Base-by-base conservation (phyloP, 192 early-diverging fungal genomes). In the Ramicandelaber brevisporus region DNA sequence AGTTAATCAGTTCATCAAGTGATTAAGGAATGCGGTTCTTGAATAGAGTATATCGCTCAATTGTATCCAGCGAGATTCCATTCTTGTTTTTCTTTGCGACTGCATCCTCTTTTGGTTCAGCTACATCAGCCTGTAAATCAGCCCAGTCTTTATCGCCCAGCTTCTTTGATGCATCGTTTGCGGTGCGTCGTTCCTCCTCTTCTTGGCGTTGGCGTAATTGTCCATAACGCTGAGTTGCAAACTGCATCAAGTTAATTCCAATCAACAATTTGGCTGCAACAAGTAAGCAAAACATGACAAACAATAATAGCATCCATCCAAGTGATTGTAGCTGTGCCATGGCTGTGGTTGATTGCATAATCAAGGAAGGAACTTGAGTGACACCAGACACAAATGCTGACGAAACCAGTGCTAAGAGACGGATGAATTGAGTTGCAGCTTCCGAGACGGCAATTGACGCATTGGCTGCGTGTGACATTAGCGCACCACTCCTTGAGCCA, bases 1-100 rank as follows among this genome's bases (percentile, higher is more conserved):
- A n/a, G n/a, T n/a, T n/a, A n/a, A n/a, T n/a, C n/a, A n/a, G n/a
- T n/a, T n/a, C n/a, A n/a, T n/a, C n/a, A n/a, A n/a, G n/a, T n/a
- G n/a, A 31, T 54, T 59, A 90, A 11, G 78, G 79, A 29, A 89
- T 82, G 0, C 83, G 68, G 42, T 75, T 84, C 48, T 78, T 87
- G 36, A 83, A 78, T 57, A 95, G 59, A 20, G 71, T 66, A 49
- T 78, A 95, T 10, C 89, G 65, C 41, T 89, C 83, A 27, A 95
- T 72, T 21, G 64, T 74, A 34, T 89, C 83, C 33, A 95, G 46
- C 6, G 68, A 70, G 27, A 67, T 48, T 31, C 61, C 57, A 6
- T 59, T 48, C 17, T 59, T 55, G 29, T 56, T 40, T 21, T 68
- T 55, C 25, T 57, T 38, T 23, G 48, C 44, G 11, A 33, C 17